These are phyloP conservation scores for Ogataea corticis DNA, from an alignment of 805 yeast genomes.

Conservation along the genomic window DNA sequence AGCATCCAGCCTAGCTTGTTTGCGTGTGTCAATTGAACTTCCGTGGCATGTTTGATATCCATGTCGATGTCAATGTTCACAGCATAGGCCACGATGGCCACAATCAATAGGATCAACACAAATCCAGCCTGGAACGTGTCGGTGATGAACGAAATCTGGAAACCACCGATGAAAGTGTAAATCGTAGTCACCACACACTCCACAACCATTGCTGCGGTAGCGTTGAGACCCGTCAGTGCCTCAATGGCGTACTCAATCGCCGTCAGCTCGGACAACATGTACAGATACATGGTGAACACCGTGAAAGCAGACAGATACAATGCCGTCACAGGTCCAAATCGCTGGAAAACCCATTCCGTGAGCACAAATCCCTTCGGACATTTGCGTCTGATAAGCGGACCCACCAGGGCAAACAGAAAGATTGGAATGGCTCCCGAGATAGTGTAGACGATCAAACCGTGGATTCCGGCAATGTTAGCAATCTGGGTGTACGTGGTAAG, in stretches of 20 bases:
- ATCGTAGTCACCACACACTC: slow-evolving; percentile 86
- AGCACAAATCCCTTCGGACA: slow-evolving; percentile 91
- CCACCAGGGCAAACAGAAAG: slow-evolving; percentile 76
- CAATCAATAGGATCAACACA: slow-evolving; percentile 63
- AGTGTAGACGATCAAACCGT: slow-evolving; percentile 82
- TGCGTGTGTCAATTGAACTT: slow-evolving; percentile 62
- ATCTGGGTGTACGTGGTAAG: slow-evolving; percentile 83
- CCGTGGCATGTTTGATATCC: slow-evolving; percentile 61
- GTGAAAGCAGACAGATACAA: slow-evolving; percentile 80
- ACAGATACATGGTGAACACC: slow-evolving; percentile 78
- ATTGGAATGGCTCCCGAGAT: slow-evolving; percentile 82
- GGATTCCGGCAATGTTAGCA: slow-evolving; percentile 82
- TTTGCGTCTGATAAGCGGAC: slow-evolving; percentile 73
- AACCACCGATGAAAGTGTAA: slow-evolving; percentile 88
- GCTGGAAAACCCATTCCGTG: slow-evolving; percentile 89
- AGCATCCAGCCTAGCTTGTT: slow-evolving; percentile 87
- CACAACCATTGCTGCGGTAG: slow-evolving; percentile 78
- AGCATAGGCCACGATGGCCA: slow-evolving; percentile 80
- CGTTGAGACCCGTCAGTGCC: slow-evolving; percentile 74
- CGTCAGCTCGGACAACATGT: slow-evolving; percentile 84
- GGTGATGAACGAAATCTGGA: slow-evolving; percentile 82
- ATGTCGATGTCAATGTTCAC: slow-evolving; percentile 59
- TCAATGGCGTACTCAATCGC: slow-evolving; percentile 77
- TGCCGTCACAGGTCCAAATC: slow-evolving; percentile 74
- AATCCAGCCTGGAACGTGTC: slow-evolving; percentile 82